Evolutionary conservation across 495 filamentous ascomycete genomes (phyloP).

Genomic region (Rusavskia elegans): DNA sequence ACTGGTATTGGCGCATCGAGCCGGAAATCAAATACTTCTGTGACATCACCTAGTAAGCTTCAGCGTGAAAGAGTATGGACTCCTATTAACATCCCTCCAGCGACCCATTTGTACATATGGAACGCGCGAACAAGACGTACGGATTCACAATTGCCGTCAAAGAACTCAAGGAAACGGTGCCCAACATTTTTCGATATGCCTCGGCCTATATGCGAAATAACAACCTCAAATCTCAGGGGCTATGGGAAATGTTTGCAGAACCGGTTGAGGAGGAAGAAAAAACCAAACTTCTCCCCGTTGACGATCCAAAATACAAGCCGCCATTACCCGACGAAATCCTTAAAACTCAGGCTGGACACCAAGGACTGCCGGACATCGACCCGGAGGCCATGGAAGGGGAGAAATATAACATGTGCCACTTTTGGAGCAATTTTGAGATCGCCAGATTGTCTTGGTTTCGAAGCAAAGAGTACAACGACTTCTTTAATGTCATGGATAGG

Average conservation of each 20-base stretch:
- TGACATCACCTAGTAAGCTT: slow-evolving; percentile 91
- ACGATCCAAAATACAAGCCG: slow-evolving; percentile 51
- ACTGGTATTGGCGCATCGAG: slow-evolving; percentile 99
- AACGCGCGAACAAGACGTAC: slow-evolving; percentile 86
- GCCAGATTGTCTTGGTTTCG: slow-evolving; percentile 88
- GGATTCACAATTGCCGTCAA: slow-evolving; percentile 99
- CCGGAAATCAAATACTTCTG: slow-evolving; percentile 99
- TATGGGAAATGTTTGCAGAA: slow-evolving; percentile 99
- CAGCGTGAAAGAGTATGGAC: background rate
- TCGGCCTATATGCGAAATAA: slow-evolving; percentile 94
- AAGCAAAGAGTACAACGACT: slow-evolving; percentile 91
- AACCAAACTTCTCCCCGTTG: slow-evolving; percentile 30
- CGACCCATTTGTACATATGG: slow-evolving; percentile 93
- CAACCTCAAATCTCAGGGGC: slow-evolving; percentile 75
- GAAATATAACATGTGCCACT: slow-evolving; percentile 99
- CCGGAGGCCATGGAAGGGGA: slow-evolving; percentile 93
- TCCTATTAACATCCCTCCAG: slow-evolving; percentile 30
- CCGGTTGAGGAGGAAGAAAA: slow-evolving; percentile 40
- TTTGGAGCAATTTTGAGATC: slow-evolving; percentile 99
- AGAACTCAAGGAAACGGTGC: slow-evolving; percentile 93
- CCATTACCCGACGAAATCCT: slow-evolving; percentile 74
- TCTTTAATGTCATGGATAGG: slow-evolving; percentile 98
- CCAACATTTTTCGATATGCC: slow-evolving; percentile 98
- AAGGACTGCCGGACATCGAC: slow-evolving; percentile 64
- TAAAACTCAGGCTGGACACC: slow-evolving; percentile 55